A percentile compares a stretch with the other conserved stretches of the same genome.
Conservation (phyloP, 768 basidiomycete genomes). For the Gautieria morchelliformis region DNA sequence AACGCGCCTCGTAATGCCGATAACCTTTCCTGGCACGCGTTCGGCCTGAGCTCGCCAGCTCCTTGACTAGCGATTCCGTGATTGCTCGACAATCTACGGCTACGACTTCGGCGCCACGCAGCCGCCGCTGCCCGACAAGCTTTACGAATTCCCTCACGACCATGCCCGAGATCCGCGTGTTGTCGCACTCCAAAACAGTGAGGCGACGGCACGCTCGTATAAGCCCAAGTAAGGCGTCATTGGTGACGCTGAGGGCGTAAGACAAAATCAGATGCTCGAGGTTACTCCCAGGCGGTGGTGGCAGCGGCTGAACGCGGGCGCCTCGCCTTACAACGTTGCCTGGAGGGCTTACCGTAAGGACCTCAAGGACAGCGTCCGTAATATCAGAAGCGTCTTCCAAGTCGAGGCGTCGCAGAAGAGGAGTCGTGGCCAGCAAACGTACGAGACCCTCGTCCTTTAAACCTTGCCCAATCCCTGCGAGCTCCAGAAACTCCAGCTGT, state of each 20-base stretch:
- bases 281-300: constrained; percentile 46
- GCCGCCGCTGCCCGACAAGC: constrained; percentile 37
- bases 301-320: constrained; percentile 13
- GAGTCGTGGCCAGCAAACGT: constrained; percentile 57
- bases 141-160: constrained; percentile 63
- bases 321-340: constrained; percentile 12
- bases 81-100: constrained; percentile 72
- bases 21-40: constrained; percentile 68
- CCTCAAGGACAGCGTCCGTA: constrained; percentile 59
- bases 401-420: constrained; percentile 65
- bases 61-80: constrained; percentile 51
- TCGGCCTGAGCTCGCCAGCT: constrained; percentile 31
- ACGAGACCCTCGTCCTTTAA: constrained; percentile 69
- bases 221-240: constrained; percentile 53
- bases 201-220: constrained; percentile 55
- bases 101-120: constrained; percentile 45
- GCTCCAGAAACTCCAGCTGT: constrained; percentile 63
- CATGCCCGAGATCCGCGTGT: constrained; percentile 55
- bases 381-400: constrained; percentile 76
- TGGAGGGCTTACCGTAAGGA: constrained; percentile 41
- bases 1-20: constrained; percentile 64
- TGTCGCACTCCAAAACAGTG: constrained; percentile 66
- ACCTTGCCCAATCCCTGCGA: constrained; percentile 64
- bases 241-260: constrained; percentile 51
- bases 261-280: constrained; percentile 69